A percentile compares a stretch with the other conserved stretches of the same genome.
phyloP scores from a whole-genome alignment of 73 alveolate genomes.

The Tetrahymena thermophila region DNA sequence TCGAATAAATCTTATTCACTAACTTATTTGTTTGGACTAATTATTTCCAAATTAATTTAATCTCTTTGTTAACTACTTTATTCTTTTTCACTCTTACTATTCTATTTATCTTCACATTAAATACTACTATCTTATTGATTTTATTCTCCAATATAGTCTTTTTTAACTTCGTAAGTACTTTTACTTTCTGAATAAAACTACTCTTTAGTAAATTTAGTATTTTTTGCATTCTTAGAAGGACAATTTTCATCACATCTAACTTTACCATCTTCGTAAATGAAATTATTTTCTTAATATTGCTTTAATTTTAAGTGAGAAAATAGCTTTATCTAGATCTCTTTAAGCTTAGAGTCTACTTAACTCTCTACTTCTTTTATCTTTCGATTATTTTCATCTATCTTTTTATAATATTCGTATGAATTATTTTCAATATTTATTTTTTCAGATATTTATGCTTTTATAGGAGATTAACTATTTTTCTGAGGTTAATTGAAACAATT shows the following conservation, averaged over 20 bases:
- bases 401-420: background rate
- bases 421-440: background rate
- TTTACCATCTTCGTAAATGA: background rate
- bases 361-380: background rate
- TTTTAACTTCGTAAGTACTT: background rate
- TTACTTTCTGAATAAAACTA: no score
- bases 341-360: background rate
- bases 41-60: no score
- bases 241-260: background rate
- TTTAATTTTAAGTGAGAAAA: background rate
- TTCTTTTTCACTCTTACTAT: no score
- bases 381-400: background rate
- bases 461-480: background rate
- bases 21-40: no score
- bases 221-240: background rate
- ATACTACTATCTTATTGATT: background rate
- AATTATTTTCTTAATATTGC: background rate
- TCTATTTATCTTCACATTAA: background rate
- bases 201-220: background rate
- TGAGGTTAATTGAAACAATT: no score
- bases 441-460: background rate
- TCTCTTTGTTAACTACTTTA: no score
- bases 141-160: background rate
- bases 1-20: no score
- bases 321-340: background rate